Conservation (phyloP, 2,329 filamentous ascomycete genomes). For the Microsporum ferrugineum region DNA sequence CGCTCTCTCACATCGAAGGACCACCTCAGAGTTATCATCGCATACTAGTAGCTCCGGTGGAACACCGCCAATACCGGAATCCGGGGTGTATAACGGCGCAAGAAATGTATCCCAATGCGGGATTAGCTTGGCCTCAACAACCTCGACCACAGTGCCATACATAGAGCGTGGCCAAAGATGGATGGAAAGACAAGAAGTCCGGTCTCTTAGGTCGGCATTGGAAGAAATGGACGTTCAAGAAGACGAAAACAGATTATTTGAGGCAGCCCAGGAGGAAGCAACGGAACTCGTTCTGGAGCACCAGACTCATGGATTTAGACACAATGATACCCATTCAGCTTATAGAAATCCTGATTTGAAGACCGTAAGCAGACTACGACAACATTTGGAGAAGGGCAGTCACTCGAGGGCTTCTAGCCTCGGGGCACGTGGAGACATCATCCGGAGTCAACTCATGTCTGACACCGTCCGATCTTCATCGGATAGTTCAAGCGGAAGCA, state of each 20-base stretch:
- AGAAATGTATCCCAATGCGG: slow-evolving; percentile 28
- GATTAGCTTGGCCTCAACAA: background rate
- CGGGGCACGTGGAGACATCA: background rate
- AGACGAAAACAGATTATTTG: slow-evolving; percentile 42
- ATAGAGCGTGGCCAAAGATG: slow-evolving; percentile 44
- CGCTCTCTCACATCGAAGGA: slow-evolving; percentile 31
- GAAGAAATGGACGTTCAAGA: slow-evolving; percentile 48
- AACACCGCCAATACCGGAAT: slow-evolving; percentile 6
- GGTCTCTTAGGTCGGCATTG: slow-evolving; percentile 45
- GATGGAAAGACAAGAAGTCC: slow-evolving; percentile 49
- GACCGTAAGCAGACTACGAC: slow-evolving; percentile 25
- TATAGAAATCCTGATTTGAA: slow-evolving; percentile 35
- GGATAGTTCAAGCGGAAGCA: slow-evolving; percentile 15
- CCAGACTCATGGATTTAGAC: slow-evolving; percentile 41
- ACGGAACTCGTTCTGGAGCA: slow-evolving; percentile 55
- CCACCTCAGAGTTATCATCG: slow-evolving; percentile 21
- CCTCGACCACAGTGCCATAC: slow-evolving; percentile 34
- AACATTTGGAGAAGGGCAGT: slow-evolving; percentile 35
- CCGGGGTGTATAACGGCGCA: slow-evolving; percentile 14
- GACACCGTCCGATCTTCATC: slow-evolving; percentile 11
- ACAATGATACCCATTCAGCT: slow-evolving; percentile 38
- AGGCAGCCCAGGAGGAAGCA: slow-evolving; percentile 51
- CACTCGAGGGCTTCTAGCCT: slow-evolving; percentile 35
- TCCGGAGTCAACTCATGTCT: slow-evolving; percentile 2
- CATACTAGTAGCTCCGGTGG: slow-evolving; percentile 8